Evolutionary conservation across 495 filamentous ascomycete genomes (phyloP).

Genomic region (Penicillium bovifimosum): DNA sequence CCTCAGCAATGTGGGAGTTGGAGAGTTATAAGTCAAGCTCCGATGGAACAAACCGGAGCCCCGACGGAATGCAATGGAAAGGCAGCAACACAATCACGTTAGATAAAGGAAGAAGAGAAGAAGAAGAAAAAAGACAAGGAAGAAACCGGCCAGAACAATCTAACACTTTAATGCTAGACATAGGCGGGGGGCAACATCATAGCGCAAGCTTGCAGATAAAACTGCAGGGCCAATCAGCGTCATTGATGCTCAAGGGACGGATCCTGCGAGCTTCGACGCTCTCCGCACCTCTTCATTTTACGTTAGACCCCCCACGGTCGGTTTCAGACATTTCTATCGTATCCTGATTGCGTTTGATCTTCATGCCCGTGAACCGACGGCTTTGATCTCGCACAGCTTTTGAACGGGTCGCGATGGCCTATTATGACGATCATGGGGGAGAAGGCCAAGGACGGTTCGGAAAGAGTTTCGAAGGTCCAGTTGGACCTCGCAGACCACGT

Average conservation of each 20-base stretch:
- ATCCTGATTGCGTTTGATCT: neutral
- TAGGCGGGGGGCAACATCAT: slow-evolving; percentile 12
- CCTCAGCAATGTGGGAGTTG: neutral
- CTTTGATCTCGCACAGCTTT: neutral
- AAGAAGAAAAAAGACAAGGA: neutral
- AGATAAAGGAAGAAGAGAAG: neutral
- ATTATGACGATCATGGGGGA: slow-evolving; percentile 38
- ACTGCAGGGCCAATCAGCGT: slow-evolving; percentile 18
- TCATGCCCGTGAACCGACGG: neutral
- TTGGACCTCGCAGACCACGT: slow-evolving; percentile 41
- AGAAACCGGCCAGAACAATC: neutral
- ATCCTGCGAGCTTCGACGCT: slow-evolving; percentile 13
- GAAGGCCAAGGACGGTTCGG: slow-evolving; percentile 33
- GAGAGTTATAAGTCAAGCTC: neutral
- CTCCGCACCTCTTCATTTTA: neutral
- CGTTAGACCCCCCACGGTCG: neutral
- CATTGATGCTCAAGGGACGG: slow-evolving; percentile 9
- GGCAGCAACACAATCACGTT: neutral
- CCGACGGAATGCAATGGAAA: neutral
- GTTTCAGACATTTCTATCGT: neutral
- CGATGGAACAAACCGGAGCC: neutral
- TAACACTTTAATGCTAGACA: neutral
- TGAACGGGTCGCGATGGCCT: slow-evolving; percentile 31
- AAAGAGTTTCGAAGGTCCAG: slow-evolving; percentile 36
- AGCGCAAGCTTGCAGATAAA: slow-evolving; percentile 10